phyloP scores from a whole-genome alignment of 257 asterid genomes.

The Salvia rosmarinus region DNA sequence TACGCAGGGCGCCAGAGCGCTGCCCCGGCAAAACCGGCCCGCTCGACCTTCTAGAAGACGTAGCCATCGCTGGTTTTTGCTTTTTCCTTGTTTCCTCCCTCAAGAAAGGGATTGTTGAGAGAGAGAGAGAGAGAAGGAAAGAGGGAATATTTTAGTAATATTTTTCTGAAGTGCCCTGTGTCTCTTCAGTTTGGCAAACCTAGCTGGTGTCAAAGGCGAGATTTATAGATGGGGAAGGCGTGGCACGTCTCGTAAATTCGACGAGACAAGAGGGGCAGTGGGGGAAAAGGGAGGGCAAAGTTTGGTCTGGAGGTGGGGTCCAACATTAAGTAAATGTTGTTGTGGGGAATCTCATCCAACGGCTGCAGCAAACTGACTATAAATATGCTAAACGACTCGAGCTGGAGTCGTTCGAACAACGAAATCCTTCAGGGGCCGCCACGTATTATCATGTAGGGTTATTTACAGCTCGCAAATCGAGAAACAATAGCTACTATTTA shows the following conservation, averaged over 20 bases:
- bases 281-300: conserved; percentile 36
- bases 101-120: background rate
- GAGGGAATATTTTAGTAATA: background rate
- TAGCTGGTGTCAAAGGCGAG: conserved; percentile 52
- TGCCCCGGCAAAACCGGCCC: conserved; percentile 49
- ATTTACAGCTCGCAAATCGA: conserved; percentile 19
- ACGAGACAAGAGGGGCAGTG: conserved; percentile 13
- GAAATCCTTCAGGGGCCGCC: conserved; percentile 28
- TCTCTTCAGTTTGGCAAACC: conserved; percentile 86
- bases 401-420: conserved; percentile 37
- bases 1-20: conserved; percentile 48
- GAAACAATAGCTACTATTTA: conserved; percentile 22
- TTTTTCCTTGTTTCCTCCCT: background rate
- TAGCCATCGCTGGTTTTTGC: conserved; percentile 40
- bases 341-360: conserved; percentile 35
- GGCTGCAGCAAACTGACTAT: conserved; percentile 35
- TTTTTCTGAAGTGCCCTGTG: conserved; percentile 56
- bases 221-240: conserved; percentile 55
- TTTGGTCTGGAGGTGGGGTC: conserved; percentile 31
- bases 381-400: conserved; percentile 25
- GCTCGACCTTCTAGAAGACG: conserved; percentile 64
- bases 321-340: background rate
- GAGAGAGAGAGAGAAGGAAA: background rate
- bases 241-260: conserved; percentile 40
- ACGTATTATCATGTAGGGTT: conserved; percentile 22